These are phyloP conservation scores for Populus hybrid DNA, from an alignment of 441 rosid species.

Conservation along the genomic window DNA sequence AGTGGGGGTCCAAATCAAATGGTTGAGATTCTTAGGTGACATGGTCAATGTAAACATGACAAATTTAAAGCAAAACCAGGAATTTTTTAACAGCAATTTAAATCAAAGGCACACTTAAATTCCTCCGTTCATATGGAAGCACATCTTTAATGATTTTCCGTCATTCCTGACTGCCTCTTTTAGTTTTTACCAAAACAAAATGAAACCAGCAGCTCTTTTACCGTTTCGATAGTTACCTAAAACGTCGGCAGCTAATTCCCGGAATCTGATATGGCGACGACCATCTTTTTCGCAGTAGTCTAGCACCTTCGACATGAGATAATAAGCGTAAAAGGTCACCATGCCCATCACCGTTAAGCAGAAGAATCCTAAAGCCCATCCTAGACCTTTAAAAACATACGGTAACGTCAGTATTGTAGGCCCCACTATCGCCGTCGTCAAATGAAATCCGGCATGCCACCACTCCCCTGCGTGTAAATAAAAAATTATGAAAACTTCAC, in stretches of 20 bases:
- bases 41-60: neutral
- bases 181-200: neutral
- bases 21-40: no score
- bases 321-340: constrained; percentile 86
- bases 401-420: constrained; percentile 83
- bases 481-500: neutral
- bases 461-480: constrained; percentile 50
- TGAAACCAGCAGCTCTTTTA: neutral
- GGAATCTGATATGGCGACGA: constrained; percentile 92
- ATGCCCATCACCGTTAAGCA: constrained; percentile 82
- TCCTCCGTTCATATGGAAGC: neutral
- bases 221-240: constrained; percentile 43
- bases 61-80: neutral
- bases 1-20: neutral
- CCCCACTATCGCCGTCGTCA: constrained; percentile 97
- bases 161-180: neutral
- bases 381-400: constrained; percentile 74
- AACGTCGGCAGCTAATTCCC: constrained; percentile 92
- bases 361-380: constrained; percentile 68
- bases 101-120: neutral
- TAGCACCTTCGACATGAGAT: constrained; percentile 80
- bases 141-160: neutral
- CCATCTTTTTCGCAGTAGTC: constrained; percentile 86
- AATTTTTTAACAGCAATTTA: no score
- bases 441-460: constrained; percentile 95